Evolutionary conservation across 1,139 yeast species (phyloP), one percentile per base, ranked within the genome.

Genomic region (Spathaspora jeffriesii): DNA sequence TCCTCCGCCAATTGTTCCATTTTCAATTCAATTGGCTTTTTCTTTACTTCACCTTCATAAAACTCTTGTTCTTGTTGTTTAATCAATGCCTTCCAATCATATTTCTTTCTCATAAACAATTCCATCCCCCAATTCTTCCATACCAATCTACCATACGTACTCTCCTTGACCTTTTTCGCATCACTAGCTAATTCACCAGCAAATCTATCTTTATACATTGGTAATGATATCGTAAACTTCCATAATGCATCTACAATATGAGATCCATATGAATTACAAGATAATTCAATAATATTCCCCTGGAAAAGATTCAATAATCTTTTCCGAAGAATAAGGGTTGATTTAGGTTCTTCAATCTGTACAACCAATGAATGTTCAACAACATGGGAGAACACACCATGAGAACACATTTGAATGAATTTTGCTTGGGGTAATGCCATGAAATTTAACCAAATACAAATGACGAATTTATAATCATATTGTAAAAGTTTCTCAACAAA

Each of bases 111-210:
- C 11, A 73, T 64, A 59, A 84, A 89, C 56, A 83, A 68, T 61
- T 90, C 97, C 85, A 91, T 79, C 28, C 79, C 69, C 98, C 98
- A 93, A 64, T 92, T 93, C 61, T 88, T 88, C 98, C 98, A 93
- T 1, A 93, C 98, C 56, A 84, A 78, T 62, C 87, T 82, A 41
- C 99, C 99, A 60, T 93, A 93, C 21, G 75, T 79, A 62, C 96
- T 87, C 53, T 85, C 89, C 68, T 93, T 91, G 37, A 93, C 87
- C 53, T 79, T 77, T 28, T 81, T 84, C 30, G 85, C 79, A 42
- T 84, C 79, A n/a, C 71, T 73, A 30, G 73, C 62, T 50, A 93
- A 71, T 50, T 85, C 87, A 17, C 79, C 77, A 1, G 96, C 97
- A 53, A 93, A 77, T 53, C 93, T 79, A 60, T 93, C 98, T 57